Evolutionary conservation across 2,329 filamentous ascomycete genomes (phyloP).

Genomic region (Madurella fahalii): DNA sequence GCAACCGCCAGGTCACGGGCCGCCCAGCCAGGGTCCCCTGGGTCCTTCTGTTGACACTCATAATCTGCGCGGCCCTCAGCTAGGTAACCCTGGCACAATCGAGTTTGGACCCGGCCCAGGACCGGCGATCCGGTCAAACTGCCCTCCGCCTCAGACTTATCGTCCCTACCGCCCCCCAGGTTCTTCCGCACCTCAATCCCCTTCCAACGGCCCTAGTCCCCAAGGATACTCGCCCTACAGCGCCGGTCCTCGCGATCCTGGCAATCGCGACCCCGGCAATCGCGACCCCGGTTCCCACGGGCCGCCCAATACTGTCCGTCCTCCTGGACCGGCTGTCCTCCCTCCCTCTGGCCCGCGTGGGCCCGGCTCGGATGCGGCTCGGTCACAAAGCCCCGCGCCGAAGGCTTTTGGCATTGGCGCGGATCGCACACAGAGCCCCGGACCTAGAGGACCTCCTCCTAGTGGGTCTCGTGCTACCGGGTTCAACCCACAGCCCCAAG

Average conservation of each 20-base stretch:
- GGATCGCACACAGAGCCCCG: slow-evolving; percentile 11
- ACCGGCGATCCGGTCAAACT: background rate
- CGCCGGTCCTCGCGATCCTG: background rate
- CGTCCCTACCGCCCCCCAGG: slow-evolving; percentile 4
- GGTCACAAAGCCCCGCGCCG: slow-evolving; percentile 10
- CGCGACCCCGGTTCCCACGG: background rate
- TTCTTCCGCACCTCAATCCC: background rate
- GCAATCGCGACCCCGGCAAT: background rate
- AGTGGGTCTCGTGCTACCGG: slow-evolving; percentile 4
- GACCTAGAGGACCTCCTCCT: background rate
- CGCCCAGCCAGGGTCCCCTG: slow-evolving; percentile 12
- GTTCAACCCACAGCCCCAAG: slow-evolving; percentile 5
- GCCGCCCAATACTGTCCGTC: background rate
- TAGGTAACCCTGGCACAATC: background rate
- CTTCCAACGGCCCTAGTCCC: background rate
- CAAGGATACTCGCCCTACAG: background rate
- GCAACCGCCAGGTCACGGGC: slow-evolving; percentile 17
- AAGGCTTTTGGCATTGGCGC: slow-evolving; percentile 6
- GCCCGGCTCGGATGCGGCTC: slow-evolving; percentile 15
- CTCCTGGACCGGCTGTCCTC: slow-evolving; percentile 11
- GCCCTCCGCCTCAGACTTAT: background rate
- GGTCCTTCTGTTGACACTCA: background rate
- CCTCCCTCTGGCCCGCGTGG: slow-evolving; percentile 22
- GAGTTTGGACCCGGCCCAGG: background rate
- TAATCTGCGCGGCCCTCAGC: background rate